A percentile compares a stretch with the other conserved stretches of the same genome.
Evolutionary conservation across 352 stramenopile species (phyloP).

Genomic region (Globisporangium cystogenes): DNA sequence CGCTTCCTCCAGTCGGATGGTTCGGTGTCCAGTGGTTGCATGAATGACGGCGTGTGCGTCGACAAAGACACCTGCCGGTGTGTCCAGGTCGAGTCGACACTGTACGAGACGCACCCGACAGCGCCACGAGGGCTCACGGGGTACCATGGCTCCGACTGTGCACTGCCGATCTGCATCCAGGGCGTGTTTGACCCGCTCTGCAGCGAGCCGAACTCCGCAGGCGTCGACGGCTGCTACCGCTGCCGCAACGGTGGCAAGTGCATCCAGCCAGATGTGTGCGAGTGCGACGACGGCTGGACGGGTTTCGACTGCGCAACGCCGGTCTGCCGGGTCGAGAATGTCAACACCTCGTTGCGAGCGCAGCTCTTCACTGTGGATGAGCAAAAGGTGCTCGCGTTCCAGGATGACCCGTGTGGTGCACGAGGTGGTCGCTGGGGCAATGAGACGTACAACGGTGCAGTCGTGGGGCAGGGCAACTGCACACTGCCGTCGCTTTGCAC

Average conservation of each 20-base stretch:
- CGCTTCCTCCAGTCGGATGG: constrained; percentile 63
- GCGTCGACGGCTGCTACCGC: constrained; percentile 90
- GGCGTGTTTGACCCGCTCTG: constrained; percentile 94
- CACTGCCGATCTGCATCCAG: constrained; percentile 93
- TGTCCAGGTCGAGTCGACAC: constrained; percentile 79
- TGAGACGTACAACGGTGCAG: constrained; percentile 61
- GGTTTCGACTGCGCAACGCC: constrained; percentile 94
- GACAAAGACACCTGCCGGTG: constrained; percentile 92
- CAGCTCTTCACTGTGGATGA: constrained; percentile 95
- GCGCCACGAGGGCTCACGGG: constrained; percentile 86
- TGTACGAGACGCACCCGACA: constrained; percentile 70
- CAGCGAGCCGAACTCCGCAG: constrained; percentile 21
- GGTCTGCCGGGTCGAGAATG: constrained; percentile 71
- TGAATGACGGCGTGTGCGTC: constrained; percentile 91
- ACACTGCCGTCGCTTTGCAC: constrained; percentile 89
- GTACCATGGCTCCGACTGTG: constrained; percentile 92
- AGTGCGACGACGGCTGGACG: constrained; percentile 90
- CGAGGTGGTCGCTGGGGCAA: constrained; percentile 68
- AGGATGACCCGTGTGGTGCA: constrained; percentile 92
- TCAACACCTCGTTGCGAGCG: constrained; percentile 51
- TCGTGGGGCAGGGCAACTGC: constrained; percentile 90
- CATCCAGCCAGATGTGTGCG: constrained; percentile 86
- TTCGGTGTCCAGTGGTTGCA: constrained; percentile 73
- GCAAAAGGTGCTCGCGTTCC: constrained; percentile 89
- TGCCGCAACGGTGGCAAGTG: constrained; percentile 94